These are phyloP conservation scores for Scedosporium boydii DNA, from an alignment of 2,329 filamentous ascomycete genomes.

Conservation along the genomic window DNA sequence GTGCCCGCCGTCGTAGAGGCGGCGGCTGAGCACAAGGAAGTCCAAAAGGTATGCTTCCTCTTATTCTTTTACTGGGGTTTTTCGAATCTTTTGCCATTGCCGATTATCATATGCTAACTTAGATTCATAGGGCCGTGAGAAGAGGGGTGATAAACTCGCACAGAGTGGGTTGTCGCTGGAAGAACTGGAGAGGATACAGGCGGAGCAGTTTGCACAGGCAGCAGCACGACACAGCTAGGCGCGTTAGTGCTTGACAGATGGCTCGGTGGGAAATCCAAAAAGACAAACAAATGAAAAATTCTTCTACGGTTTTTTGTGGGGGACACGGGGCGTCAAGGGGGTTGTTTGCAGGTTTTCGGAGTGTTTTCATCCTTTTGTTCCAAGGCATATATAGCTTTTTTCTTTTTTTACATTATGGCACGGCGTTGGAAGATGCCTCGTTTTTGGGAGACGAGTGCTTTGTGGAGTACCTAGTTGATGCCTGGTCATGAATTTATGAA, in stretches of 20 bases:
- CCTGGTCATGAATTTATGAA: neutral
- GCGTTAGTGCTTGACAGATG: neutral
- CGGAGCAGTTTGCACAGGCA: constrained; percentile 81
- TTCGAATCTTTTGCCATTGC: constrained; percentile 20
- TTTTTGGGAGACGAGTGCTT: neutral
- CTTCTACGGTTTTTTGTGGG: neutral
- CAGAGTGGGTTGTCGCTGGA: constrained; percentile 88
- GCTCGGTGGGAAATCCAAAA: too few relatives aligned
- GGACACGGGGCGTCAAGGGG: neutral
- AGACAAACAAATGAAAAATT: too few relatives aligned
- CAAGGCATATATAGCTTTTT: neutral
- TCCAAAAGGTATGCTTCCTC: constrained; percentile 62
- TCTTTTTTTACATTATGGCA: constrained; percentile 7
- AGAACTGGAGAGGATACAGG: constrained; percentile 78
- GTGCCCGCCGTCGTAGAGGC: constrained; percentile 80
- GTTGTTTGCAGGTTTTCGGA: neutral
- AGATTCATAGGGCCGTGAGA: constrained; percentile 67
- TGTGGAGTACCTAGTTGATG: neutral
- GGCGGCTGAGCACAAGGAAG: constrained; percentile 84
- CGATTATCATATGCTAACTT: constrained; percentile 46
- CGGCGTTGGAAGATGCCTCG: neutral
- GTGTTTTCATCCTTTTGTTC: neutral
- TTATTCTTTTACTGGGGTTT: neutral
- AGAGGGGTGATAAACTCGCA: constrained; percentile 95
- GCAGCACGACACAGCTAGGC: constrained; percentile 11